Evolutionary conservation across 371 early-diverging fungal genomes (phyloP), one percentile per base, ranked within the genome.

Genomic region (Dichotomocladium elegans): DNA sequence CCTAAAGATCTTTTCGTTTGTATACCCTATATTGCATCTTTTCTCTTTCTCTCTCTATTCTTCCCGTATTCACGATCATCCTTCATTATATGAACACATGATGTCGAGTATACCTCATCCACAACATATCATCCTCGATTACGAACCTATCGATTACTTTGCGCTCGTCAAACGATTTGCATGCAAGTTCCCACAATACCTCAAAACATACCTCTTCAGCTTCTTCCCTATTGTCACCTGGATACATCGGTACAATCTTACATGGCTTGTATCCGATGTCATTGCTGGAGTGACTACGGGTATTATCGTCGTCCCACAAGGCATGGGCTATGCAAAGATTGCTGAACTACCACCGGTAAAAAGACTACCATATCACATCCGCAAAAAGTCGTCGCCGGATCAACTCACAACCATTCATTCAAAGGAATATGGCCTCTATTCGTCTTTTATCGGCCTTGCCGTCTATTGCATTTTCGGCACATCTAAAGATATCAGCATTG

Each of bases 221-320:
- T 59, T 81, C 14, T 80, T 90, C 53, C 92, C 91, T 9, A 75
- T 91, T 28, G 41, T 72, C 15, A 35, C 62, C 1, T 93, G 90
- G 91, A 70, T 91, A 1, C 75, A 72, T 54, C 63, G 53, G 11
- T 60, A 47, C 26, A 37, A 50, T 33, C 30, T 48, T 1, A 55
- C 68, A 11, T 94, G 95, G 95, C 72, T 93, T 12, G 12, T 85
- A 12, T 85, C 89, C 31, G 95, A 96, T 60, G 22, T 88, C 9
- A 80, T 96, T 42, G 92, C 95, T 4, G 96, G 94, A 30, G 41
- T 88, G 19, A 94, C 95, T 15, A 88, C 93, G 29, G 93, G 91
- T 12, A 70, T 89, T 41, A 84, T 95, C 12, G 82, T 91, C 21
- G 82, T 95, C 22, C 95, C 93, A n/a, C 95, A 95, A 60, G 77